Base-by-base conservation (phyloP, 352 stramenopile genomes). In the Peronospora destructor region DNA sequence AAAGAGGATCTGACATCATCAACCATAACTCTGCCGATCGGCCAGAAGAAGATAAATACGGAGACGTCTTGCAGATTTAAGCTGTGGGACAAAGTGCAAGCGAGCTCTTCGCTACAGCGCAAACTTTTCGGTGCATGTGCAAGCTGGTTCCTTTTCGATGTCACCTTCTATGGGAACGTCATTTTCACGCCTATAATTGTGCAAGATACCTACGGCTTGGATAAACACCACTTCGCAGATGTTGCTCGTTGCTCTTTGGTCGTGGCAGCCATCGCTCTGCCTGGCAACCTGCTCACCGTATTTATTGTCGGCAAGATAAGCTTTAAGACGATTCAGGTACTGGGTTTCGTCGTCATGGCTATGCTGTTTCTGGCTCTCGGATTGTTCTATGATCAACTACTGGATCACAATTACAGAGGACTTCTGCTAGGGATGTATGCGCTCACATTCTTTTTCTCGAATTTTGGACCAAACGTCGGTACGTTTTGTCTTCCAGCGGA, bases 111-210 rank as follows among this genome's bases (percentile, higher is more conserved):
- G 12, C 40, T 85, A n/a, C 57, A 68, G 11, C 63, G 51, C 12
- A 88, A 76, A 45, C 68, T 87, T 16, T 66, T 95, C 14, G 88
- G 88, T 16, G 89, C 87, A 1, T 70, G 71, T n/a, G 53, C 82
- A 10, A 83, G 75, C n/a, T 97, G 88, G 88, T 95, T 96, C 55
- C 64, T 97, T 9, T 95, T 95, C 53, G 88, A 97, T 66, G 72
- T 97, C 26, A 79, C 80, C 6, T 96, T 94, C 40, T 95, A 95
- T 56, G 85, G 77, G 28, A 94, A 95, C 55, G 65, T 89, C 34
- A 76, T 95, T 49, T 95, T 95, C 59, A 89, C 80, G 33, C 78
- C 83, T 1, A 81, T 86, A 35, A 86, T 94, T 47, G 42, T 94
- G 7, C 59, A 86, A 46, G 77, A 85, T 52, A 78, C 76, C 6